Evolutionary conservation across 2,329 filamentous ascomycete genomes (phyloP), one percentile per base, ranked within the genome.

Genomic region (Cytospora leucostoma): DNA sequence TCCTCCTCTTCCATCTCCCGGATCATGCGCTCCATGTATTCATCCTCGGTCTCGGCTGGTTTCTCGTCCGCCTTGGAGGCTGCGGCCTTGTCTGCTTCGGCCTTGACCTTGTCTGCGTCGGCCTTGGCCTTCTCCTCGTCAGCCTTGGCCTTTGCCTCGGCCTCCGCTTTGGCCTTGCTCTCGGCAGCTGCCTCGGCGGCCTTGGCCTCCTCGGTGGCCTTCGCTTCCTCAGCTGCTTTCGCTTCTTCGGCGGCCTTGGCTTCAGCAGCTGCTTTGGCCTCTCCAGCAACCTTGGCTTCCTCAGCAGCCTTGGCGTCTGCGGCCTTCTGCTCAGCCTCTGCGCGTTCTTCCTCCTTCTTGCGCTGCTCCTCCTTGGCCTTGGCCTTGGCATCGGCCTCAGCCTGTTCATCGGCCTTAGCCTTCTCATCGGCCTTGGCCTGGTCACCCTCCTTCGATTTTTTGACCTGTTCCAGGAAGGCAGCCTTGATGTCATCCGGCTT

Each of bases 401-500:
- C 69, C 27, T 27, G 2, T 27, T 27, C 44, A 47, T 47, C 44
- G 3, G 44, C 44, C 44, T 44, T 44, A 7, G n/a, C 40, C 65
- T 74, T 71, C 67, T 66, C 71, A 21, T 71, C 71, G 65, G 79
- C 76, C 60, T 75, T 77, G 58, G 78, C 34, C 4, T 34, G 73
- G 65, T 78, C 77, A 2, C 81, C 80, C 62, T 84, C 80, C 69
- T 81, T 81, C 59, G 78, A 84, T 72, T 88, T 86, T 65, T 83
- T 84, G 72, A 96, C 88, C 73, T 92, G 89, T 74, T 90, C 87
- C 75, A 90, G 89, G 72, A 93, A 90, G 77, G 96, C 92, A 68
- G 91, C 86, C 64, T 89, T 88, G 67, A 92, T 92, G 77, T 97
- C 90, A 74, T 94, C 90, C 40, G 86, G 85, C 82, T 95, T 95